These are phyloP conservation scores for Lanmaoa pseudosensibilis DNA, from an alignment of 768 basidiomycete species.

Conservation along the genomic window DNA sequence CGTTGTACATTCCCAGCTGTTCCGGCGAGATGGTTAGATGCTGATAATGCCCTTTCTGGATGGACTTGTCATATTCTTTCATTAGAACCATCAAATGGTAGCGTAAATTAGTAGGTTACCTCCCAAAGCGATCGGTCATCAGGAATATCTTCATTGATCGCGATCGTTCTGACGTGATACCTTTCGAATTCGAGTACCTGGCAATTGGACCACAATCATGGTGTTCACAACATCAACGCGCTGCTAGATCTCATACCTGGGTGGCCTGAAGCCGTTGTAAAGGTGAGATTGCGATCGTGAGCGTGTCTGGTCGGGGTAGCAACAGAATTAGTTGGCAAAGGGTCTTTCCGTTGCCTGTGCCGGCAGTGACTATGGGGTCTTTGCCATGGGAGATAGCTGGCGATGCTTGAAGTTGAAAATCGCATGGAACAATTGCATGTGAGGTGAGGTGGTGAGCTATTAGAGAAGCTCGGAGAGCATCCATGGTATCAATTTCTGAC, in stretches of 20 bases:
- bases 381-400: background rate
- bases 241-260: background rate
- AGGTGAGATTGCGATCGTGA: background rate
- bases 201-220: no score
- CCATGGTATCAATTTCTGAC: background rate
- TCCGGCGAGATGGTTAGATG: constrained; percentile 7
- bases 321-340: background rate
- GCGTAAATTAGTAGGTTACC: no score
- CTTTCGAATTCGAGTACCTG: no score
- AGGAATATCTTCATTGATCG: no score
- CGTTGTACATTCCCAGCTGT: constrained; percentile 3
- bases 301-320: background rate
- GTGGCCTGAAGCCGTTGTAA: background rate
- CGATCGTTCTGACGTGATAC: no score
- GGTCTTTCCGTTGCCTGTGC: background rate
- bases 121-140: no score
- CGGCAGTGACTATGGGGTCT: background rate
- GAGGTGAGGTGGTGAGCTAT: no score
- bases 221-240: no score
- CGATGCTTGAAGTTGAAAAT: no score
- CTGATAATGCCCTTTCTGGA: background rate
- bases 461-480: no score
- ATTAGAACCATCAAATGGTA: constrained; percentile 42
- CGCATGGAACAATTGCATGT: no score
- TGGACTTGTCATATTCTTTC: no score